These are phyloP conservation scores for Tetraselmis striata DNA, from an alignment of 139 green algal species.

Conservation along the genomic window DNA sequence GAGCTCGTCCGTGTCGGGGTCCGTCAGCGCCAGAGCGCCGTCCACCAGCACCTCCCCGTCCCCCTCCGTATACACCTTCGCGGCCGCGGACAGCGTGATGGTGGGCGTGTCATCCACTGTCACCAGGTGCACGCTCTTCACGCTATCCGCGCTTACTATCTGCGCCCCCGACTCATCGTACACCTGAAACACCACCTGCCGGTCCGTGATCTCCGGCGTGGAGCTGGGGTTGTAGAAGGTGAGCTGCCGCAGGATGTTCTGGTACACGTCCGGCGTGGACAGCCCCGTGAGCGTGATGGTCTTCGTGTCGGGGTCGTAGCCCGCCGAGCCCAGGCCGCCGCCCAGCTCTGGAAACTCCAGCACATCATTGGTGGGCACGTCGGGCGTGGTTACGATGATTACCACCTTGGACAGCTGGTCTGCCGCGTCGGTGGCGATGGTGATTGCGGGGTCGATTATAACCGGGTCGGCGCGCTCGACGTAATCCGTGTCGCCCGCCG, in stretches of 20 bases:
- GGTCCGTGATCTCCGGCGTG: neutral
- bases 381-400: neutral
- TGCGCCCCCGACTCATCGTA: neutral
- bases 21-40: neutral
- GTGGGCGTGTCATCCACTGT: neutral
- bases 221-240: slow-evolving; percentile 5
- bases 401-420: neutral
- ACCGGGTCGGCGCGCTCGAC: neutral
- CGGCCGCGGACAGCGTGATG: neutral
- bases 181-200: slow-evolving; percentile 8
- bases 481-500: neutral
- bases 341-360: neutral
- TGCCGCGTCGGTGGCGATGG: neutral
- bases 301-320: neutral
- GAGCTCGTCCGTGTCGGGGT: neutral
- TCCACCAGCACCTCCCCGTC: slow-evolving; percentile 4
- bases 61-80: neutral
- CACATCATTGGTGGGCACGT: neutral
- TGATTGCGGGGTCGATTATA: neutral
- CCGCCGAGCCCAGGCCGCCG: neutral
- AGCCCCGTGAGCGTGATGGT: neutral
- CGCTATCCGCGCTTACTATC: neutral
- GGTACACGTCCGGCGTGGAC: neutral
- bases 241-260: slow-evolving; percentile 4
- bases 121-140: neutral